A percentile compares a stretch with the other conserved stretches of the same genome.
Evolutionary conservation across 129 eudicot species (phyloP).

Genomic region (Flaveria sonorensis): DNA sequence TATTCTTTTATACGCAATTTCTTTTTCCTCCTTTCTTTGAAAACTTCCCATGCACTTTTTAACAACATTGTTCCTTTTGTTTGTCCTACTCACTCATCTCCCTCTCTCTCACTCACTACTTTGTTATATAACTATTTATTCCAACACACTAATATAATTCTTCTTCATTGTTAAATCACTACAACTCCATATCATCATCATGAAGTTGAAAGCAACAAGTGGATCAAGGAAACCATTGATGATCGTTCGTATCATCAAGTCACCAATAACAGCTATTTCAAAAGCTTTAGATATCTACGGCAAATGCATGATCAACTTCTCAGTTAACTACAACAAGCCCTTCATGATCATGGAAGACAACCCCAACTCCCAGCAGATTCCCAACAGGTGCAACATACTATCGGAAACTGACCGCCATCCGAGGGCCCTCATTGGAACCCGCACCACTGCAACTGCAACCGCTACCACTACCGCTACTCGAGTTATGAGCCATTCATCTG

Average conservation of each 20-base stretch:
- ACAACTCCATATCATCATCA: background rate
- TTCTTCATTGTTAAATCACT: background rate
- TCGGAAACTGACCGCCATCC: conserved; percentile 3
- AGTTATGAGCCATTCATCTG: background rate
- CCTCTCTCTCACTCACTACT: background rate
- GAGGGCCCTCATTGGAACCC: background rate
- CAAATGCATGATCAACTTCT: conserved; percentile 20
- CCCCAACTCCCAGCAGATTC: conserved; percentile 11
- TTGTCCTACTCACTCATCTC: background rate
- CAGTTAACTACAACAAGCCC: background rate
- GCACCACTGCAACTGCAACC: background rate
- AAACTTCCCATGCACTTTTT: background rate
- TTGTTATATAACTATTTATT: background rate
- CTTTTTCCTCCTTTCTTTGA: conserved; percentile 20
- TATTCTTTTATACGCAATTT: background rate
- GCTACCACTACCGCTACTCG: background rate
- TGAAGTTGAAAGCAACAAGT: conserved; percentile 11
- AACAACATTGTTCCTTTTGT: conserved; percentile 1
- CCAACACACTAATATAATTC: background rate
- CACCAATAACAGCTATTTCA: conserved; percentile 21
- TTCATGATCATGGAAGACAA: background rate
- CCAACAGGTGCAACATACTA: too few species aligned
- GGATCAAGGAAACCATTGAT: conserved; percentile 1
- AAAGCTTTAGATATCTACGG: conserved; percentile 19
- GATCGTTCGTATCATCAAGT: conserved; percentile 22